Evolutionary conservation across 176 grass and related monocot species (phyloP).

Genomic region (Zea mays): DNA sequence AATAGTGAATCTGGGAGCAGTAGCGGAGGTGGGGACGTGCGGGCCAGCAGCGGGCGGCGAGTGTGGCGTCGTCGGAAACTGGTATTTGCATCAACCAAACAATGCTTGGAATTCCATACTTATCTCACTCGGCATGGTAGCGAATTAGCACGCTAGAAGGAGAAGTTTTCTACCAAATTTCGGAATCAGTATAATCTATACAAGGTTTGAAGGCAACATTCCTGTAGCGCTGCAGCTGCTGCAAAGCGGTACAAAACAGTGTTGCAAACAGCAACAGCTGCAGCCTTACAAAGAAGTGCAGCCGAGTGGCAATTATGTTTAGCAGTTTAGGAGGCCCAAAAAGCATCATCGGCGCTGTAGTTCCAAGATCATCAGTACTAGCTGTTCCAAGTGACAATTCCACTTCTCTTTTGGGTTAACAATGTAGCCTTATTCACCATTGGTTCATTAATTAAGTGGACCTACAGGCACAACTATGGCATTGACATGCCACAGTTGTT

Average conservation of each 20-base stretch:
- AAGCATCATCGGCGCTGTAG: not conserved
- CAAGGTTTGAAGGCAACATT: not conserved
- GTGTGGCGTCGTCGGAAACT: constrained; percentile 70
- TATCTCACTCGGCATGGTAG: not conserved
- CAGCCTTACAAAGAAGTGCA: not conserved
- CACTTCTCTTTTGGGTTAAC: constrained; percentile 4
- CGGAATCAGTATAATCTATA: not conserved
- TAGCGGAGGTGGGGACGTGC: constrained; percentile 29
- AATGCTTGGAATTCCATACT: not conserved
- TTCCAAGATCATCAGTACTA: constrained; percentile 4
- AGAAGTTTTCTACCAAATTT: not conserved
- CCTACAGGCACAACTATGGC: not conserved
- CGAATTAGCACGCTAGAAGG: constrained; percentile 2
- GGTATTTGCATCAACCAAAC: constrained; percentile 28
- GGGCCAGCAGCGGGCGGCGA: constrained; percentile 40
- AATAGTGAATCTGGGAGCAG: constrained; percentile 21
- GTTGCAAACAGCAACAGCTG: not conserved
- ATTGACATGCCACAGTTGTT: constrained; percentile 11
- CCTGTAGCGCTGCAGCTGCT: not conserved
- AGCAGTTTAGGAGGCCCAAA: not conserved
- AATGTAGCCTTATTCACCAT: not conserved
- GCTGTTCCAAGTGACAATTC: not conserved
- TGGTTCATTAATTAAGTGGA: constrained; percentile 10
- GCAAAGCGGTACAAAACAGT: not conserved
- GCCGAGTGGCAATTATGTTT: not conserved